phyloP scores from a whole-genome alignment of 2,329 filamentous ascomycete genomes.

The Dothideomycetidae sp. region DNA sequence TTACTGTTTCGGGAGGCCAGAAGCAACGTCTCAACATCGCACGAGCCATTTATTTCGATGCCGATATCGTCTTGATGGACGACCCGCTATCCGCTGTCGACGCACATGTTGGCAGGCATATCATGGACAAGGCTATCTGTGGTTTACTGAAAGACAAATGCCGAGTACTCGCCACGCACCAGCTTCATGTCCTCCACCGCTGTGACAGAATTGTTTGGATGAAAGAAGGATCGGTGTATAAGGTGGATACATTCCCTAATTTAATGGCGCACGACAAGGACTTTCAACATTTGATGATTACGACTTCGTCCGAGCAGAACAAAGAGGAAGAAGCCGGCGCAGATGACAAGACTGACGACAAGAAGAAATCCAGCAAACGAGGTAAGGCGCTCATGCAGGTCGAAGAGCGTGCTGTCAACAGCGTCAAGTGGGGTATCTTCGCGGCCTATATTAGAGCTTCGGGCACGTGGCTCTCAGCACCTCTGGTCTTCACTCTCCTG shows the following conservation, averaged over 20 bases:
- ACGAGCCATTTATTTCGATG: slow-evolving; percentile 53
- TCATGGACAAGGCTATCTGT: slow-evolving; percentile 89
- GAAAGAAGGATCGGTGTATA: slow-evolving; percentile 69
- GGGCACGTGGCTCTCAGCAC: slow-evolving; percentile 54
- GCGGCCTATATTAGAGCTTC: slow-evolving; percentile 62
- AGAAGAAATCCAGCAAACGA: slow-evolving; percentile 39
- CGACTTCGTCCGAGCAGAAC: slow-evolving; percentile 51
- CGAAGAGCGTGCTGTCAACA: slow-evolving; percentile 56
- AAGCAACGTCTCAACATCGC: slow-evolving; percentile 94
- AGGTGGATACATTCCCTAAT: slow-evolving; percentile 78
- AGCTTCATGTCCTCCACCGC: slow-evolving; percentile 79
- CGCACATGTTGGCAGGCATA: slow-evolving; percentile 48
- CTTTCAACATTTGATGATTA: slow-evolving; percentile 73
- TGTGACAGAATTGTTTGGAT: slow-evolving; percentile 92
- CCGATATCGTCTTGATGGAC: slow-evolving; percentile 49
- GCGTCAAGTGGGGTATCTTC: slow-evolving; percentile 71
- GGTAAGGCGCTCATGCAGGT: slow-evolving; percentile 55
- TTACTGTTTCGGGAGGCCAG: slow-evolving; percentile 88
- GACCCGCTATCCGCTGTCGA: slow-evolving; percentile 46
- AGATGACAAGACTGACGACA: slow-evolving; percentile 44
- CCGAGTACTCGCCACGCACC: slow-evolving; percentile 82
- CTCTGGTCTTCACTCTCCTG: slow-evolving; percentile 49
- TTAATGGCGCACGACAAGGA: slow-evolving; percentile 65
- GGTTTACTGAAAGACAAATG: slow-evolving; percentile 81
- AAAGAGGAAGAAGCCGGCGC: slow-evolving; percentile 36